Evolutionary conservation across 768 basidiomycete genomes (phyloP).

Genomic region (Amanita subjunquillea): DNA sequence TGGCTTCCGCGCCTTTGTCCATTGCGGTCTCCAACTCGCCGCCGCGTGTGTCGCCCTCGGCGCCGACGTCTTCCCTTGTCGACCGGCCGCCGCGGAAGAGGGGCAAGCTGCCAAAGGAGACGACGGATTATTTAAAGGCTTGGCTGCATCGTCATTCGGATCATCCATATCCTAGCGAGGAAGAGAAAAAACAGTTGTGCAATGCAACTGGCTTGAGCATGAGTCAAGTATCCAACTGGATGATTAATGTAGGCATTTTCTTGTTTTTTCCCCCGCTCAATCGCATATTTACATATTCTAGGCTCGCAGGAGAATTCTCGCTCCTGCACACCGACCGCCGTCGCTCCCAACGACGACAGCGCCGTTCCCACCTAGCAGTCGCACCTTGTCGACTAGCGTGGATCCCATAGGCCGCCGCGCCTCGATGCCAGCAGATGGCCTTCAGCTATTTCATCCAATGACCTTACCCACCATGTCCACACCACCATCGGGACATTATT

Average conservation of each 20-base stretch:
- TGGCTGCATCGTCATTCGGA: conserved; percentile 86
- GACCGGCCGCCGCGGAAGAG: conserved; percentile 76
- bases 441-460: conserved; percentile 75
- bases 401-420: conserved; percentile 44
- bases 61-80: conserved; percentile 48
- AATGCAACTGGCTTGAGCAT: conserved; percentile 80
- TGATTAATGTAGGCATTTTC: conserved; percentile 58
- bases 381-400: conserved; percentile 30
- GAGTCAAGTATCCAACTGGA: conserved; percentile 89
- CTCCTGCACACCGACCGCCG: conserved; percentile 69
- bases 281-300: conserved; percentile 17
- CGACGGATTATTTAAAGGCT: conserved; percentile 80
- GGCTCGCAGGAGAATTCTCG: conserved; percentile 77
- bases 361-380: conserved; percentile 51
- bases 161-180: conserved; percentile 83
- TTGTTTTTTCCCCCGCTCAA: conserved; percentile 6
- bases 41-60: conserved; percentile 42
- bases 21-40: conserved; percentile 35
- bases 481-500: conserved; percentile 23
- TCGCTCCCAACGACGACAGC: conserved; percentile 71
- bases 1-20: conserved; percentile 33
- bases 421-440: conserved; percentile 58
- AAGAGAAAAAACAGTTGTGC: conserved; percentile 85
- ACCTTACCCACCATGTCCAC: conserved; percentile 54
- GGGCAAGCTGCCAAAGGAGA: conserved; percentile 84